These are phyloP conservation scores for Syzygium aromaticum DNA, from an alignment of 345 rosid genomes.

Conservation along the genomic window DNA sequence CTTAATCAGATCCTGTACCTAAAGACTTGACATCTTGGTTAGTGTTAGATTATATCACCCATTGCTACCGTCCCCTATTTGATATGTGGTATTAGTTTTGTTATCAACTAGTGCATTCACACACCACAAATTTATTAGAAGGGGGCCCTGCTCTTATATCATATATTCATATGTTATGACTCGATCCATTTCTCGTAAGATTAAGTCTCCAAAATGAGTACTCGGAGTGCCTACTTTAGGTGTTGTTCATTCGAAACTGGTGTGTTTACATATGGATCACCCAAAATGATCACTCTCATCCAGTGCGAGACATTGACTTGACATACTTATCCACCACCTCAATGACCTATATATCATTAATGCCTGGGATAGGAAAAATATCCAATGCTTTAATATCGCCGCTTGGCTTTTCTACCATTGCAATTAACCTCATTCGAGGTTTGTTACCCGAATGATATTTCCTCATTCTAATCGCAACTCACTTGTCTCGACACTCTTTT, in stretches of 20 bases:
- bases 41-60: neutral
- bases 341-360: neutral
- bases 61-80: neutral
- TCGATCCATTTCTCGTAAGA: accelerated
- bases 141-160: accelerated
- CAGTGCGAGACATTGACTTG: accelerated
- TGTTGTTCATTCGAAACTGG: neutral
- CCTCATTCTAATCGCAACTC: neutral
- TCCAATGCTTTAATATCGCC: neutral
- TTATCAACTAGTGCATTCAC: neutral
- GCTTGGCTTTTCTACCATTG: neutral
- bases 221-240: neutral
- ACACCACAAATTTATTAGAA: neutral
- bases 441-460: accelerated
- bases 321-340: accelerated
- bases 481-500: neutral
- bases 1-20: neutral
- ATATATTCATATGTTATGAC: accelerated
- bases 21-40: neutral
- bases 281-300: neutral
- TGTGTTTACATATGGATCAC: neutral
- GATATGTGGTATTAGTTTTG: accelerated
- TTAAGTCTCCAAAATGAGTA: neutral
- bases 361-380: neutral
- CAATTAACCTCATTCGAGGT: neutral